Base-by-base conservation (phyloP, 805 yeast genomes). In the Monosporozyma unispora region DNA sequence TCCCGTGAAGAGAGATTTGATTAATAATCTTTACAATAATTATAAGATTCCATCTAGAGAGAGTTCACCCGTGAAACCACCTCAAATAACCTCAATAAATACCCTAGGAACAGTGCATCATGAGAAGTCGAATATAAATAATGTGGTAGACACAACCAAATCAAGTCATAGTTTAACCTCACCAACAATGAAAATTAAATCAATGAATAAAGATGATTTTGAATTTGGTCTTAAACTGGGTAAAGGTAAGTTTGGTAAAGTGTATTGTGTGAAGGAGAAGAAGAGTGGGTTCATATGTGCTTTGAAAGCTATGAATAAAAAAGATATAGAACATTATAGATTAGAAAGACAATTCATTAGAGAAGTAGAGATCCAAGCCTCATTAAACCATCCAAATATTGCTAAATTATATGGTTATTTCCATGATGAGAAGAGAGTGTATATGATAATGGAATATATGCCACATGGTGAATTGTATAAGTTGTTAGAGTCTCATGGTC, bases 231-330 rank as follows among this genome's bases (percentile, higher is more conserved):
- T 82, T 48, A 81, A 84, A 50, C 73, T 91, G 45, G 99, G 98
- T 0, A 88, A 87, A 62, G 99, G 99, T 6, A 88, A 89, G 64
- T 82, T 90, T 59, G 99, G 99, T 8, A 81, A 80, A 58, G 98
- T 93, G 1, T 90, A 88, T 66, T 86, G 96, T 62, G 97, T 84
- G 8, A 75, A 76, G 49, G 96, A 89, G 63, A 81, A 78, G 55
- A 60, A 69, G 33, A 76, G 87, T 0, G 95, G 95, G 1, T 86
- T 79, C 61, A 74, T 91, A 1, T 87, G 95, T 64, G 99, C 99
- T 1, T 69, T 91, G 58, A 91, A 93, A 63, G 93, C 84, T 3
- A 87, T 93, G 96, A 81, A 82, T 51, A 91, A 89, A 67, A 73
- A 74, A 48, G 97, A 90, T 54, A 72, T 91, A 48, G 74, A 79